phyloP scores from a whole-genome alignment of 768 basidiomycete genomes.

The Daedaleopsis sinensis region DNA sequence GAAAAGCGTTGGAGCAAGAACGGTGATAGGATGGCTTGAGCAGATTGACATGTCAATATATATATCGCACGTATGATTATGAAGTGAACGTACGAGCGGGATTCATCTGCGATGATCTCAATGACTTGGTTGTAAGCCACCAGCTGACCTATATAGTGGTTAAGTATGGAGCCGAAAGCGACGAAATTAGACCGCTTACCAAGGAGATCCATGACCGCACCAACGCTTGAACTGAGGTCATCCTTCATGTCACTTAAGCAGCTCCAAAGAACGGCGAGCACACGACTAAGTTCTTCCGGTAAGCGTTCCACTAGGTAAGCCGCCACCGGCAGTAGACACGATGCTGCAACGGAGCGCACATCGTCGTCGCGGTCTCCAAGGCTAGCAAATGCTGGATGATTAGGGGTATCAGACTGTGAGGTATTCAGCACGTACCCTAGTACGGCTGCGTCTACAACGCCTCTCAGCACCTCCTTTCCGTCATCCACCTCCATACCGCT shows the following conservation, averaged over 20 bases:
- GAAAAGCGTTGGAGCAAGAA: conserved; percentile 84
- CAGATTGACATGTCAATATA: background rate
- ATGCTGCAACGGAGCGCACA: conserved; percentile 92
- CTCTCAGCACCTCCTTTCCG: conserved; percentile 65
- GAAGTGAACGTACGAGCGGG: conserved; percentile 63
- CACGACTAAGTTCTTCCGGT: conserved; percentile 67
- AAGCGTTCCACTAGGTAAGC: conserved; percentile 76
- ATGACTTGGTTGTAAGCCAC: conserved; percentile 82
- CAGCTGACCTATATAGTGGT: conserved; percentile 62
- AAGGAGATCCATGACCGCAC: conserved; percentile 96
- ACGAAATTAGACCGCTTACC: conserved; percentile 47
- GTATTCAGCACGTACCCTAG: conserved; percentile 67
- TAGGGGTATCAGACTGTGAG: background rate
- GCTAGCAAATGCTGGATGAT: conserved; percentile 41
- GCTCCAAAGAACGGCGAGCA: conserved; percentile 87
- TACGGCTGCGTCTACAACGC: conserved; percentile 88
- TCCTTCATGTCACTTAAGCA: conserved; percentile 94
- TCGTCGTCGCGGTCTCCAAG: conserved; percentile 93
- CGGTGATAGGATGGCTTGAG: conserved; percentile 73
- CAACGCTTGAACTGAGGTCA: conserved; percentile 94
- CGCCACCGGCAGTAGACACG: conserved; percentile 88
- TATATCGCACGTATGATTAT: conserved; percentile 6
- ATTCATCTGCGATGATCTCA: conserved; percentile 65
- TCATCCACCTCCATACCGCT: conserved; percentile 30
- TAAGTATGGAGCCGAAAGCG: background rate